Base-by-base conservation (phyloP, 2,329 filamentous ascomycete species). In the Epichloe gansuensis region DNA sequence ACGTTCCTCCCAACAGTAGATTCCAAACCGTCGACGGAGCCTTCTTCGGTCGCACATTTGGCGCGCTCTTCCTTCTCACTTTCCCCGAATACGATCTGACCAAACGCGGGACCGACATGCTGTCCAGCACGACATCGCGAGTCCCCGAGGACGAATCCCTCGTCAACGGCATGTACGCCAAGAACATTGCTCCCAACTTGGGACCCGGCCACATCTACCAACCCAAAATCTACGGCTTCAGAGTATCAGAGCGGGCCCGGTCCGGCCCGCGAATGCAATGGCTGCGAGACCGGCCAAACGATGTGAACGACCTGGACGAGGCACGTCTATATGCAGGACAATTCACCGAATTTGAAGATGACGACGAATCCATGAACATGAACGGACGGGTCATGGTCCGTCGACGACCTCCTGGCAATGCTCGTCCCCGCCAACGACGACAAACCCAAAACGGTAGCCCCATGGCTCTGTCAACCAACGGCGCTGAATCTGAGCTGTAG, bases 1-100 rank as follows among this genome's bases (percentile, higher is more conserved):
- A 97, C 69, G 93, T 93, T 0, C 93, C 93, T 3, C 93, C 93
- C 41, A 98, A 97, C 74, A 95, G 89, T 63, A 82, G 93, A 21
- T 98, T 97, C 66, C 93, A 97, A 69, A 91, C 89, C 3, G 93
- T 98, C 36, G 93, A 98, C 60, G 93, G 93, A 50, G 93, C 93
- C 46, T 98, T 97, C 74, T 98, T 98, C 64, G 93, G 93, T 47
- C 91, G 93, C 51, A 98, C 93, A 0, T 98, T 98, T 67, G 90
- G 90, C 55, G 89, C 89, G 45, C 81, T 98, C 54, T 98, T 98
- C 73, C 89, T 98, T 66, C 91, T 98, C 75, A 98, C 91, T 40
- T 98, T 97, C 68, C 91, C 93, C 38, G 93, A 98, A 65, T 86
- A 96, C 64, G 89, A 96, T 60, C 81, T 97, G 54, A 84, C 83